Percentiles rank a stretch among this genome's conserved stretches.
These are phyloP conservation scores for Colletotrichum coccodes DNA, from an alignment of 2,329 filamentous ascomycete genomes.

Conservation along the genomic window DNA sequence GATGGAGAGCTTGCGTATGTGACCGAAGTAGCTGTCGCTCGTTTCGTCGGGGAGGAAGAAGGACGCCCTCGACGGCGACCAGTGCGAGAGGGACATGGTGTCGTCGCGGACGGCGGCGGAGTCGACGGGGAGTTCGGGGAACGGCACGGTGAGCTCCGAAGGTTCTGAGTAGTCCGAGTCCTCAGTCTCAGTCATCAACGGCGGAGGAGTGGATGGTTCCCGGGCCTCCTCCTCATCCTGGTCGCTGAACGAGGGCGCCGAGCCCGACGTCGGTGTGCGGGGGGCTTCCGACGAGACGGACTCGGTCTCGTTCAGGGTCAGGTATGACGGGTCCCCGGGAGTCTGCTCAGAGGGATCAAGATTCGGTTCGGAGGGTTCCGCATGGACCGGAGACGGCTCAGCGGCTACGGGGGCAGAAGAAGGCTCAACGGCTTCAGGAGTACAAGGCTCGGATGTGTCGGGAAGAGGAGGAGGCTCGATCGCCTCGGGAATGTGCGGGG, in stretches of 20 bases:
- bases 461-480: not conserved
- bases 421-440: not conserved
- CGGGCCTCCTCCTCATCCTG: conserved; percentile 14
- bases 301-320: conserved; percentile 8
- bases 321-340: conserved; percentile 2
- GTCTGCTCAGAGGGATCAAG: conserved; percentile 1
- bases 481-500: not conserved
- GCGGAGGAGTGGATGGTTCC: conserved; percentile 21
- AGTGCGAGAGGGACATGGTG: conserved; percentile 15
- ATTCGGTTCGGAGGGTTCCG: conserved; percentile 16
- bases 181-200: conserved; percentile 29
- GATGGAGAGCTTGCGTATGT: conserved; percentile 16
- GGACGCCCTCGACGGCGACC: conserved; percentile 17
- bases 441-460: not conserved
- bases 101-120: conserved; percentile 6
- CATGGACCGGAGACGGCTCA: not conserved
- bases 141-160: conserved; percentile 16
- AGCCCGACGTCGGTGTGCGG: conserved; percentile 19
- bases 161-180: conserved; percentile 31
- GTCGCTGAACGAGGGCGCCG: conserved; percentile 19
- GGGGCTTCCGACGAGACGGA: conserved; percentile 11
- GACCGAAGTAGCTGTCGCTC: conserved; percentile 13
- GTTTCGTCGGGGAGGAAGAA: conserved; percentile 21
- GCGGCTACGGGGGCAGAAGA: not conserved
- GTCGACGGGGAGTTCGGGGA: conserved; percentile 12